phyloP scores from a whole-genome alignment of 306 rosid species.

The Cucurbita ficifolia region DNA sequence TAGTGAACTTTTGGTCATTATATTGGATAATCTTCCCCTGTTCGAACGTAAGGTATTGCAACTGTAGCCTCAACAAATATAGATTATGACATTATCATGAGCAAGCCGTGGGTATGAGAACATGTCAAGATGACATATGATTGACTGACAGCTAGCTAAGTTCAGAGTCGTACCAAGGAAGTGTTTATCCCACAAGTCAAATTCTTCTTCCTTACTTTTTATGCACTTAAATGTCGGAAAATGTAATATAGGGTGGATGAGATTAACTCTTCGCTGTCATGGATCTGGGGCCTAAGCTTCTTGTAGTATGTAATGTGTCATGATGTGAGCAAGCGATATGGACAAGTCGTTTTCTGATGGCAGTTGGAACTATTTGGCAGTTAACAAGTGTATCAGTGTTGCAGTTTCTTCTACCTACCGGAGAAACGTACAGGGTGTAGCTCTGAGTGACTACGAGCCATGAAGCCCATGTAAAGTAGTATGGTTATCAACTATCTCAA shows the following conservation, averaged over 20 bases:
- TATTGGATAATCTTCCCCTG: background rate
- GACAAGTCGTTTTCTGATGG: background rate
- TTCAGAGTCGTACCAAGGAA: background rate
- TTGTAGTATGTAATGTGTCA: background rate
- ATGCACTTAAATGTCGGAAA: background rate
- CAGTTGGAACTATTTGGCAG: background rate
- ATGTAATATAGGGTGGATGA: background rate
- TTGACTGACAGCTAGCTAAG: background rate
- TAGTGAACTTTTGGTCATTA: background rate
- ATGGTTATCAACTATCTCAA: background rate
- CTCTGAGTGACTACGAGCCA: background rate
- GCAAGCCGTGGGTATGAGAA: background rate
- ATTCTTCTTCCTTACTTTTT: background rate
- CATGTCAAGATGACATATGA: background rate
- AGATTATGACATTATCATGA: background rate
- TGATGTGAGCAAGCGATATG: background rate
- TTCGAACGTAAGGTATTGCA: background rate
- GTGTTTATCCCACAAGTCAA: background rate
- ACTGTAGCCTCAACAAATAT: background rate
- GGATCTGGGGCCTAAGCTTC: background rate
- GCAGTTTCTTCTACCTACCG: background rate
- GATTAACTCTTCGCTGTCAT: background rate
- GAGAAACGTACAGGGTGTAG: background rate
- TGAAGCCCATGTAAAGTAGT: background rate
- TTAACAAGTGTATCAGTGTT: background rate